These are phyloP conservation scores for Lyophyllum atratum DNA, from an alignment of 768 basidiomycete genomes.

Conservation along the genomic window DNA sequence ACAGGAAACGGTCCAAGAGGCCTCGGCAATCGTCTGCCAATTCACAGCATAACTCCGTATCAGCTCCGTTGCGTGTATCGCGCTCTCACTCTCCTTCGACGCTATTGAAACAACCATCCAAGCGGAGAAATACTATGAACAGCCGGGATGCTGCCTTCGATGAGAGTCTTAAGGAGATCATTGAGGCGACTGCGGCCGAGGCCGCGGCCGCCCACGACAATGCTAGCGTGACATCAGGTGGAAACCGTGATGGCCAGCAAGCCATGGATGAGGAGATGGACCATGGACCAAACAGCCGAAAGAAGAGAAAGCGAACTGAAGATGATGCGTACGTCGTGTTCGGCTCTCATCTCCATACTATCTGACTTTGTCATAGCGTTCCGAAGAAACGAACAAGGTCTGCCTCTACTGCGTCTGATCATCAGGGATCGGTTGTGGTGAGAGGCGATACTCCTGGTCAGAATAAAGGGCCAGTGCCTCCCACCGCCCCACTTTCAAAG, in stretches of 20 bases:
- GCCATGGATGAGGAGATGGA: constrained; percentile 55
- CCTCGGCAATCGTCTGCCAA: constrained; percentile 65
- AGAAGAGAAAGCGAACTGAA: constrained; percentile 77
- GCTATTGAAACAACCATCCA: constrained; percentile 64
- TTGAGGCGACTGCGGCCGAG: constrained; percentile 74
- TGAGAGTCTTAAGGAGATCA: constrained; percentile 78
- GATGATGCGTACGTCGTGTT: constrained; percentile 64
- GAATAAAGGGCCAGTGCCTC: constrained; percentile 27
- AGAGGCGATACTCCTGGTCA: constrained; percentile 45
- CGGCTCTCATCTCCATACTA: not conserved
- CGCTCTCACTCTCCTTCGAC: constrained; percentile 74
- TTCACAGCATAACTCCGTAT: constrained; percentile 53
- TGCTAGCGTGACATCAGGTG: constrained; percentile 31
- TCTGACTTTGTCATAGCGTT: constrained; percentile 29
- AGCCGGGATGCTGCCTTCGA: constrained; percentile 94
- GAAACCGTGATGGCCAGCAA: constrained; percentile 34
- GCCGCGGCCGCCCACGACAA: constrained; percentile 55
- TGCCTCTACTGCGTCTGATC: constrained; percentile 70
- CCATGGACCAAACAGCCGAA: constrained; percentile 38
- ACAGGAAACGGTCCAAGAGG: constrained; percentile 64
- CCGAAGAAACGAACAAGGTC: constrained; percentile 78
- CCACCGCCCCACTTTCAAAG: constrained; percentile 34
- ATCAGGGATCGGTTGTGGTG: constrained; percentile 37
- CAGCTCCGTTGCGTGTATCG: constrained; percentile 59
- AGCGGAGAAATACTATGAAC: constrained; percentile 97